Evolutionary conservation across 2,329 filamentous ascomycete species (phyloP).

Genomic region (Pseudogymnoascus sp.): DNA sequence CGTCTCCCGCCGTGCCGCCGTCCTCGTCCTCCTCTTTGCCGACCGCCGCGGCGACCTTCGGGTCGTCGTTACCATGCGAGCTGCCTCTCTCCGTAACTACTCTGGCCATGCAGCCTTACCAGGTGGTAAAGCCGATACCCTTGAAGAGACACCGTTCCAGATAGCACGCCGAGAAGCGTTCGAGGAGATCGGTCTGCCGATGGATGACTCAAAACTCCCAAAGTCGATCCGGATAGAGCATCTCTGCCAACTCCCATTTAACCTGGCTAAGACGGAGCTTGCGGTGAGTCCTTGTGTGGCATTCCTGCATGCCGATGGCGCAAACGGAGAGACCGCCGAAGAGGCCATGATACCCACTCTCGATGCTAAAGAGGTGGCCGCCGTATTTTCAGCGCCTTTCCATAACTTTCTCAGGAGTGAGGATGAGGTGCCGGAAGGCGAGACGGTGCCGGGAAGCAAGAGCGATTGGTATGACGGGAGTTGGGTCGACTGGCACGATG

Average conservation of each 20-base stretch:
- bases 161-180: conserved; percentile 83
- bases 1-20: conserved; percentile 66
- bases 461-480: conserved; percentile 70
- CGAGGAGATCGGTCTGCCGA: conserved; percentile 86
- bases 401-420: conserved; percentile 63
- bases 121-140: conserved; percentile 60
- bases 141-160: conserved; percentile 57
- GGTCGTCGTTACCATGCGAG: conserved; percentile 61
- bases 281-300: conserved; percentile 70
- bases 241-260: conserved; percentile 73
- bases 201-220: conserved; percentile 59
- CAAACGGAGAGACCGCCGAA: conserved; percentile 44
- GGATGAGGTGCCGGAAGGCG: conserved; percentile 43
- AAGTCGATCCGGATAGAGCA: conserved; percentile 77
- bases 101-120: conserved; percentile 85
- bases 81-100: conserved; percentile 54
- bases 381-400: conserved; percentile 86
- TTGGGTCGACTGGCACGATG: conserved; percentile 73
- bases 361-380: conserved; percentile 84
- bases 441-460: conserved; percentile 22
- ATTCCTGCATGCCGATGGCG: conserved; percentile 58
- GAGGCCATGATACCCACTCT: conserved; percentile 69
- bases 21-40: conserved; percentile 80
- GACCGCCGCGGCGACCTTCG: conserved; percentile 72
- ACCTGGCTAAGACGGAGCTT: conserved; percentile 63